Evolutionary conservation across 163 green algal species (phyloP), one percentile per base, ranked within the genome.

Genomic region (Trebouxia gelatinosa): DNA sequence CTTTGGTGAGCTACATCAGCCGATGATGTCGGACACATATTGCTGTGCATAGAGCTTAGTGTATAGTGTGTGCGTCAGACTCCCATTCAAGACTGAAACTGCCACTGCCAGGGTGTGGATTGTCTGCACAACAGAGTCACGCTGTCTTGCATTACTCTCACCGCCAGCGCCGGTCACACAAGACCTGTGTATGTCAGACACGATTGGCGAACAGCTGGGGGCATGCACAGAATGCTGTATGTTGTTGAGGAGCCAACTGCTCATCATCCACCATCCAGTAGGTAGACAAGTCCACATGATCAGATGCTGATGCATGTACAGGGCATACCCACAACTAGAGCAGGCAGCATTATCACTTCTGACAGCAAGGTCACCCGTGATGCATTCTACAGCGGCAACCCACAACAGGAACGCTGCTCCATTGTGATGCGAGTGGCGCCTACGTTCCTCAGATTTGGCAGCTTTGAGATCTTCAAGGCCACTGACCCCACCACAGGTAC

Each of bases 281-380:
- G 19, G 59, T n/a, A 46, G 70, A 6, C 16, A 29, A 35, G 61
- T 38, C 6, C 40, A n/a, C 6, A 9, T 34, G 11, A 29, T 40
- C n/a, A 54, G 67, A 57, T 35, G 23, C 35, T 29, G 34, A 3
- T 58, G n/a, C 6, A 23, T 46, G 13, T 54, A 39, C 74, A 71
- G 74, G 89, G 90, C 17, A 87, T 98, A 17, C 90, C 91, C 78
- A 99, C 94, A 40, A 98, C 92, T 0, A 89, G 95, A 5, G 95
- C 93, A 0, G 85, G 96, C 39, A 86, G 81, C 54, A 83, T 96
- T 21, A 89, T 97, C 23, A 82, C 57, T 4, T 97, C 93, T 5
- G 92, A 92, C 5, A 88, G 92, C 32, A 29, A 82, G 37, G 92
- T 95, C 13, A 35, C 87, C 13, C 82, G 91, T 0, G 91, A 96